Evolutionary conservation across 805 yeast genomes (phyloP), one percentile per base, ranked within the genome.

Genomic region (Hanseniaspora guilliermondii): DNA sequence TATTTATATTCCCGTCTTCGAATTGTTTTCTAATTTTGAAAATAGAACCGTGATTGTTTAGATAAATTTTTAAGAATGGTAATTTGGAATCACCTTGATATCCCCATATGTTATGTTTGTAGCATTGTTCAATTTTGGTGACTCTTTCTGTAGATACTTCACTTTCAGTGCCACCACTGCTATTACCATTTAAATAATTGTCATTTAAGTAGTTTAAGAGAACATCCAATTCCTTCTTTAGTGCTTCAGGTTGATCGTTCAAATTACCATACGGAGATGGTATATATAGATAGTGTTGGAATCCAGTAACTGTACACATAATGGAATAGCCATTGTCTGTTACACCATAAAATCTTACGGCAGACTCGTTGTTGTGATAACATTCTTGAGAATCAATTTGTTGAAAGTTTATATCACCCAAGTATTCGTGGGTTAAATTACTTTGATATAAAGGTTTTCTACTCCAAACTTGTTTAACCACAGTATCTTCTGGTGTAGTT

Each of bases 381-480:
- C 85, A 77, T 62, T 93, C 98, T 62, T 93, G 97, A 1, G 95
- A 96, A 66, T 93, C 98, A 61, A 93, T 72, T 63, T 93, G 98
- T 67, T 93, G 97, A 65, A 89, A 89, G 0, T 76, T 73, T 27
- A 85, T 73, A 61, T 83, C 88, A 8, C 44, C 42, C 39, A 66
- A 64, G 1, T 65, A 65, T 0, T 62, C 60, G 2, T 83, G 75
- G 53, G 76, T 70, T 58, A 82, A 79, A 41, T 70, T 71, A 1
- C 53, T 40, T 2, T 83, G 78, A 6, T 79, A 61, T 0, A 76
- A 72, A 0, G 93, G 85, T 58, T 91, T 75, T 42, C 56, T 42
- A 57, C 76, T 73, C 77, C 80, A 78, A 6, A 62, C 59, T 49
- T 70, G 74, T 63, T 42, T 62, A 63, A 52, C 55, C 8, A 52